Conservation (phyloP, 2,329 filamentous ascomycete genomes). For the Raffaelea ambrosiae region DNA sequence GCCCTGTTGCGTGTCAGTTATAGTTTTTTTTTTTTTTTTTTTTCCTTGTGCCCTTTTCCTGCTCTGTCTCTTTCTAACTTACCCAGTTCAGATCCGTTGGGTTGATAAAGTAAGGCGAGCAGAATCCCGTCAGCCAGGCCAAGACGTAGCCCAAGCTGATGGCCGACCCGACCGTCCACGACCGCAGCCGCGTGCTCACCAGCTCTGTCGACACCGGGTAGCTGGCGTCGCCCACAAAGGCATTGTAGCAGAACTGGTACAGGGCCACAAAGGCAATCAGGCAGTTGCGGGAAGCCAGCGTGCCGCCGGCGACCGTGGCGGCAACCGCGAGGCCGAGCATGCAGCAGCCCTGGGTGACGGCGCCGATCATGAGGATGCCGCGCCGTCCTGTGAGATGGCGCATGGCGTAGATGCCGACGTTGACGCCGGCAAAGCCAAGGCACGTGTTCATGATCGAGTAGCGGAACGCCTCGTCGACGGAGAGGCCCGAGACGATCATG, state of each 20-base stretch:
- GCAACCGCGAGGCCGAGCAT: conserved; percentile 35
- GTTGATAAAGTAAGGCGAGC: conserved; percentile 38
- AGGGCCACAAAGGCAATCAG: conserved; percentile 26
- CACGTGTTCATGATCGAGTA: conserved; percentile 42
- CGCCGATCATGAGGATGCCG: conserved; percentile 37
- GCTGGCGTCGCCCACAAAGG: conserved; percentile 29
- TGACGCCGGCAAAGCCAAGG: conserved; percentile 38
- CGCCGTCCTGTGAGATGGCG: conserved; percentile 36
- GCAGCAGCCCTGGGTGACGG: conserved; percentile 31
- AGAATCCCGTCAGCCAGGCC: conserved; percentile 31
- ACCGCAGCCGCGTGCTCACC: conserved; percentile 32
- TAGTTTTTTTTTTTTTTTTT: too few species aligned
- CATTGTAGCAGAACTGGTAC: conserved; percentile 27
- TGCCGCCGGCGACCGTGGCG: conserved; percentile 18
- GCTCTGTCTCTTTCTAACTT: conserved; percentile 6
- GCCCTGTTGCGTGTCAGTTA: conserved; percentile 18
- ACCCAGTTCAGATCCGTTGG: conserved; percentile 30
- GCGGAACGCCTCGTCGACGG: conserved; percentile 34
- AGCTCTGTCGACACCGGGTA: conserved; percentile 34
- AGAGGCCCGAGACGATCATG: conserved; percentile 30
- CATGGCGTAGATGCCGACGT: conserved; percentile 39
- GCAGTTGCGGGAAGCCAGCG: conserved; percentile 20
- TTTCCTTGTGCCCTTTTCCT: too few species aligned
- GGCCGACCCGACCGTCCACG: conserved; percentile 40
- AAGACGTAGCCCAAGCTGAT: conserved; percentile 34